phyloP scores from a whole-genome alignment of 2,329 filamentous ascomycete genomes.

The Rutstroemia sp. region DNA sequence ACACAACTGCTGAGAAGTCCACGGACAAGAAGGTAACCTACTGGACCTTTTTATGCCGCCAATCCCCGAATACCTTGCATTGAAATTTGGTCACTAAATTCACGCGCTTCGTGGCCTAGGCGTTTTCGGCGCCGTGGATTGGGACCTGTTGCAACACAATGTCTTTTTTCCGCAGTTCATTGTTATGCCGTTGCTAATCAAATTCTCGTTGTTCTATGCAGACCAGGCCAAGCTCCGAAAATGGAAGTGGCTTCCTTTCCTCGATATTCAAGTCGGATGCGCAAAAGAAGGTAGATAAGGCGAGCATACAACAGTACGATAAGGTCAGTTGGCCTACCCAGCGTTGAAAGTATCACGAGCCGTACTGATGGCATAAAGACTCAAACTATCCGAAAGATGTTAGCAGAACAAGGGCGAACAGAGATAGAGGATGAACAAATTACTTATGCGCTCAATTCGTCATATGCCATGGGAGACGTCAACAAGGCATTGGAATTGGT shows the following conservation, averaged over 20 bases:
- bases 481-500: slow-evolving; percentile 72
- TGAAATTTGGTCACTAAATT: slow-evolving; percentile 9
- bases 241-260: slow-evolving; percentile 37
- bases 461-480: slow-evolving; percentile 60
- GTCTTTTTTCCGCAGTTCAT: slow-evolving; percentile 13
- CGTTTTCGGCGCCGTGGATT: slow-evolving; percentile 19
- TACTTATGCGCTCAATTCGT: slow-evolving; percentile 51
- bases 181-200: slow-evolving; percentile 20
- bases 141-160: slow-evolving; percentile 15
- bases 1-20: slow-evolving; percentile 24
- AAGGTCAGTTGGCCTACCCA: slow-evolving; percentile 14
- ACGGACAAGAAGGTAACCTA: slow-evolving; percentile 39
- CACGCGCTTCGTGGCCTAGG: slow-evolving; percentile 17
- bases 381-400: slow-evolving; percentile 43
- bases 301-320: slow-evolving; percentile 38
- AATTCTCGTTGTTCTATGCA: slow-evolving; percentile 25
- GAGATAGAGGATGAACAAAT: slow-evolving; percentile 55
- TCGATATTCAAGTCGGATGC: slow-evolving; percentile 57
- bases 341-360: background rate
- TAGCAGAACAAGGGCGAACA: slow-evolving; percentile 46
- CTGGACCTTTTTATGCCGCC: slow-evolving; percentile 2
- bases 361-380: slow-evolving; percentile 32
- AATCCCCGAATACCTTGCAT: background rate
- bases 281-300: slow-evolving; percentile 41
- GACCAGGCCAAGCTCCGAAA: slow-evolving; percentile 48